A percentile compares a stretch with the other conserved stretches of the same genome.
These are phyloP conservation scores for Jamesozyma rosinii DNA, from an alignment of 805 yeast genomes.

Conservation along the genomic window DNA sequence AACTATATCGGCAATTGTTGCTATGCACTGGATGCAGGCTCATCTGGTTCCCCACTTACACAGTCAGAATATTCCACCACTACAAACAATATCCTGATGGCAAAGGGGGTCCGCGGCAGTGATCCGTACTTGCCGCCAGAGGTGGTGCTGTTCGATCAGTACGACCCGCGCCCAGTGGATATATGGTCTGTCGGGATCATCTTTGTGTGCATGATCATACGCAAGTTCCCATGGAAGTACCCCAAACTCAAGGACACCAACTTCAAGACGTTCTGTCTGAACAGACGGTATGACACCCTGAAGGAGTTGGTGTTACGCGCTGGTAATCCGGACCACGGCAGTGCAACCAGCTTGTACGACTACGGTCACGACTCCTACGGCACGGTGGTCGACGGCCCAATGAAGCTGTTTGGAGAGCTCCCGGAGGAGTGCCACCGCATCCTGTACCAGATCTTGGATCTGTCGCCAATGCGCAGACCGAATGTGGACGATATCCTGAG, in stretches of 20 bases:
- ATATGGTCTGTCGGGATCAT: conserved; percentile 88
- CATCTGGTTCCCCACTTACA: neutral
- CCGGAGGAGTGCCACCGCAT: conserved; percentile 59
- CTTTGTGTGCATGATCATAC: conserved; percentile 80
- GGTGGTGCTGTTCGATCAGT: conserved; percentile 67
- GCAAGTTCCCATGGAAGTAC: conserved; percentile 88
- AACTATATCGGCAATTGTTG: too few relatives aligned
- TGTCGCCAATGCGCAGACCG: conserved; percentile 77
- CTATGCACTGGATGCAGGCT: neutral
- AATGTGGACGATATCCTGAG: conserved; percentile 63
- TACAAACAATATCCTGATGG: neutral
- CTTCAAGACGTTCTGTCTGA: conserved; percentile 68
- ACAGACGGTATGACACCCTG: conserved; percentile 55
- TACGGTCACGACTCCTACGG: conserved; percentile 34
- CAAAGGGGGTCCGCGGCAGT: conserved; percentile 67
- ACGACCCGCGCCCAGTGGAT: conserved; percentile 87
- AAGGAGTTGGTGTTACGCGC: conserved; percentile 47
- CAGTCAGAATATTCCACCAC: too few relatives aligned
- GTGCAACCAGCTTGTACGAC: neutral
- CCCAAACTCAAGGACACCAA: conserved; percentile 72
- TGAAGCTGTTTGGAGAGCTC: conserved; percentile 54
- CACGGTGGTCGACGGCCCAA: conserved; percentile 63
- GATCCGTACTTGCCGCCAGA: conserved; percentile 91
- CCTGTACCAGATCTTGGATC: conserved; percentile 63
- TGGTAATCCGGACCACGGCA: neutral